Evolutionary conservation across 495 filamentous ascomycete genomes (phyloP).

Genomic region (Aspergillus hancockii): DNA sequence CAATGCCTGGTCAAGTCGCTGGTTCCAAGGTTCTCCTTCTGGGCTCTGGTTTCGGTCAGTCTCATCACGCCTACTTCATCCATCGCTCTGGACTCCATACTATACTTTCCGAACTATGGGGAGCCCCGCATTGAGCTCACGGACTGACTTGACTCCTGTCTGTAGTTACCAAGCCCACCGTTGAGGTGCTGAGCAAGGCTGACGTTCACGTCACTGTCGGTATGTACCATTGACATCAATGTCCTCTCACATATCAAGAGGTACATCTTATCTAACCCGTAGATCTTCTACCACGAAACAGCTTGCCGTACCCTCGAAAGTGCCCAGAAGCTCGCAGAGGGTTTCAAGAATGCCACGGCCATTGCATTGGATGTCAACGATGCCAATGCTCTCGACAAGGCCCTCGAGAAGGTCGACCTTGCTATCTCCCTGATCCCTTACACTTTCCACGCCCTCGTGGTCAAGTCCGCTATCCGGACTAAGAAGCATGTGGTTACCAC

Average conservation of each 20-base stretch:
- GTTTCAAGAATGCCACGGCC: conserved; percentile 67
- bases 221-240: conserved; percentile 40
- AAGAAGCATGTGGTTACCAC: conserved; percentile 98
- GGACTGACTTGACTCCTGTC: conserved; percentile 2
- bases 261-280: not conserved
- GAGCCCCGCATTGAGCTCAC: conserved; percentile 34
- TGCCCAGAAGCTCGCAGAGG: conserved; percentile 72
- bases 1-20: conserved; percentile 40
- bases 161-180: conserved; percentile 71
- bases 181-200: conserved; percentile 73
- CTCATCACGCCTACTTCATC: not conserved
- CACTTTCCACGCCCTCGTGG: conserved; percentile 84
- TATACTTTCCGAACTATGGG: conserved; percentile 6
- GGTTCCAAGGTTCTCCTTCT: conserved; percentile 67
- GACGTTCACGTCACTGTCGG: conserved; percentile 82
- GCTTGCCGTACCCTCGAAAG: conserved; percentile 83
- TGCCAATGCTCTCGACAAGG: conserved; percentile 71
- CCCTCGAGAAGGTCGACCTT: conserved; percentile 74
- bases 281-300: conserved; percentile 28
- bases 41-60: conserved; percentile 69
- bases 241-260: not conserved
- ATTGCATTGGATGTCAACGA: conserved; percentile 84
- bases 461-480: conserved; percentile 88
- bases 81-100: not conserved
- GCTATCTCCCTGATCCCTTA: conserved; percentile 89